Evolutionary conservation across 2,329 filamentous ascomycete genomes (phyloP).

Genomic region (Biscogniauxia mediterranea): DNA sequence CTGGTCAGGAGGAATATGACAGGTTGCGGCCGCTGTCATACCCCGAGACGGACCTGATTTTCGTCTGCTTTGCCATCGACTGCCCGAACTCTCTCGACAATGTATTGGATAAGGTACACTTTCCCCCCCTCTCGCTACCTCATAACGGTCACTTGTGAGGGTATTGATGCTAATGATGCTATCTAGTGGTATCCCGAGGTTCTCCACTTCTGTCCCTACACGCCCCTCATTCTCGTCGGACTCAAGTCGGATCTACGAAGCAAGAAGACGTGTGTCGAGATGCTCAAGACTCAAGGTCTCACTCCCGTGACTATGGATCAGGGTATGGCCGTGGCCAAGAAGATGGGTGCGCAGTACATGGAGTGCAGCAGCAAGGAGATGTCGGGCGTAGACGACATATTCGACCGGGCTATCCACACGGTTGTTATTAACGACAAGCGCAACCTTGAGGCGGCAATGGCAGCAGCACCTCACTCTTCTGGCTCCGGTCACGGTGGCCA

Average conservation of each 20-base stretch:
- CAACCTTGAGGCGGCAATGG: conserved; percentile 53
- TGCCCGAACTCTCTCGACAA: conserved; percentile 98
- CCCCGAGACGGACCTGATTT: conserved; percentile 94
- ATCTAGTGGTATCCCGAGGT: conserved; percentile 97
- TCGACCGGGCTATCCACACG: conserved; percentile 85
- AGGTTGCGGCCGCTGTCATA: conserved; percentile 92
- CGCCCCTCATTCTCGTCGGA: conserved; percentile 90
- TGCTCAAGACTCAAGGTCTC: conserved; percentile 95
- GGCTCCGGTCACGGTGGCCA: conserved; percentile 32
- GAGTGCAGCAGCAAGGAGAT: conserved; percentile 99
- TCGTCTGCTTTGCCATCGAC: conserved; percentile 99
- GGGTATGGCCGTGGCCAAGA: conserved; percentile 80
- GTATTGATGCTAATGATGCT: conserved; percentile 6
- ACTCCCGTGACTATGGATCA: conserved; percentile 93
- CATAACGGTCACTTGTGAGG: conserved; percentile 5
- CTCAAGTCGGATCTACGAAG: conserved; percentile 95
- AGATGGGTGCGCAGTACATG: conserved; percentile 95
- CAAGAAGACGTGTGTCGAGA: conserved; percentile 96
- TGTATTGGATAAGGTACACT: conserved; percentile 91
- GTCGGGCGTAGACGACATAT: conserved; percentile 93
- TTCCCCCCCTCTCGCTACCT: background rate
- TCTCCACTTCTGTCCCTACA: conserved; percentile 97
- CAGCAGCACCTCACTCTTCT: conserved; percentile 32
- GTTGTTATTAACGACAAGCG: conserved; percentile 79
- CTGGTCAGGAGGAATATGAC: conserved; percentile 98